phyloP scores from a whole-genome alignment of 1,284 basidiomycete species.

The Sporisorium reilianum region DNA sequence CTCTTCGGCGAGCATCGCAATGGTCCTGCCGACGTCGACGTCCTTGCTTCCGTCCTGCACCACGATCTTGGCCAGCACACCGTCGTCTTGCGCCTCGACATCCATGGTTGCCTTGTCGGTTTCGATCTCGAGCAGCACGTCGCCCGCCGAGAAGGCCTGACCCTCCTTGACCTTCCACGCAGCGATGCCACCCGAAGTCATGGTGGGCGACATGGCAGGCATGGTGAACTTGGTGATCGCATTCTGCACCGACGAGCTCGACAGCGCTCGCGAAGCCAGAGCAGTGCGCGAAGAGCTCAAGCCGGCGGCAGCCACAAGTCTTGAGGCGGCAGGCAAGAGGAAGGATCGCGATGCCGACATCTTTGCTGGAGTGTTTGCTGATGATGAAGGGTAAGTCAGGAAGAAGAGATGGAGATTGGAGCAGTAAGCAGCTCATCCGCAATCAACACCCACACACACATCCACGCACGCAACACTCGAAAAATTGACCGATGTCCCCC shows the following conservation, averaged over 20 bases:
- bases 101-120: conserved; percentile 70
- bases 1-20: conserved; percentile 71
- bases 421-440: not conserved
- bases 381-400: not conserved
- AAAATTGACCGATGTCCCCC: conserved; percentile 24
- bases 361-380: not conserved
- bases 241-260: conserved; percentile 35
- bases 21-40: conserved; percentile 69
- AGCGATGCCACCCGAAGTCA: conserved; percentile 66
- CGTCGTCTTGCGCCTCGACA: conserved; percentile 71
- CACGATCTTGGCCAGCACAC: conserved; percentile 70
- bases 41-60: conserved; percentile 66
- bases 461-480: not conserved
- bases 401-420: conserved; percentile 6
- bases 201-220: conserved; percentile 69
- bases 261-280: conserved; percentile 25
- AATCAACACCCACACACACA: not conserved
- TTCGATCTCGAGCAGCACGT: conserved; percentile 92
- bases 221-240: conserved; percentile 62
- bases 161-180: conserved; percentile 70
- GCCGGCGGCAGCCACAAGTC: conserved; percentile 21
- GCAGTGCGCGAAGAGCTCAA: conserved; percentile 22
- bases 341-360: conserved; percentile 40
- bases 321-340: conserved; percentile 24
- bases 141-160: conserved; percentile 75